phyloP scores from a whole-genome alignment of 2,329 filamentous ascomycete genomes.

The Xylariomycetidae sp. region DNA sequence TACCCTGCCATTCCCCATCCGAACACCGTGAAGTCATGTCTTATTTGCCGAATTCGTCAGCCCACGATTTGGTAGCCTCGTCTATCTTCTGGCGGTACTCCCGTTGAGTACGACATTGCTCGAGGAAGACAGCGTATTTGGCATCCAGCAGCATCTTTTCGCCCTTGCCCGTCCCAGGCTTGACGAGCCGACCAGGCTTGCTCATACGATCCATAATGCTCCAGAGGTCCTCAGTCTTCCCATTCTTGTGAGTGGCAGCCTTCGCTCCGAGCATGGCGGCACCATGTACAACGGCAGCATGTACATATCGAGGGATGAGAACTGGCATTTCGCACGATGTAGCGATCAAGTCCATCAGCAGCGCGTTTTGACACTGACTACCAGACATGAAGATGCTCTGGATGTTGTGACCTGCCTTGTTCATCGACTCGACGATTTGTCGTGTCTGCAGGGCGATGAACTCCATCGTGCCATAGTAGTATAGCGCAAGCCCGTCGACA shows the following conservation, averaged over 20 bases:
- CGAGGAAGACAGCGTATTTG: constrained; percentile 94
- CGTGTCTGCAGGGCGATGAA: constrained; percentile 96
- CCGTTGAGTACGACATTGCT: constrained; percentile 84
- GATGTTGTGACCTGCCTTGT: constrained; percentile 80
- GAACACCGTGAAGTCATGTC: no score
- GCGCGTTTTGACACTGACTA: constrained; percentile 91
- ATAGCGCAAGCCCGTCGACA: constrained; percentile 79
- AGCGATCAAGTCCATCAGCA: constrained; percentile 87
- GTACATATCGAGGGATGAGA: constrained; percentile 86
- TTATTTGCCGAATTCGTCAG: constrained; percentile 12
- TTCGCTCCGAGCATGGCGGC: constrained; percentile 97
- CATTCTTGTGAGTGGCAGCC: constrained; percentile 77
- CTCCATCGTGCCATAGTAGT: constrained; percentile 96
- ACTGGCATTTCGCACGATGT: constrained; percentile 91
- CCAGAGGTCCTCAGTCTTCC: constrained; percentile 85
- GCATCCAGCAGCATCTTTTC: constrained; percentile 78
- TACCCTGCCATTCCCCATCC: no score
- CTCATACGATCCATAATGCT: constrained; percentile 97
- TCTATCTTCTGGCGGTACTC: constrained; percentile 77
- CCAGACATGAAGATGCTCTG: constrained; percentile 98
- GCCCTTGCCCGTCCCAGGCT: constrained; percentile 64
- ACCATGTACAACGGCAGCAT: constrained; percentile 95
- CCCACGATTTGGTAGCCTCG: constrained; percentile 42
- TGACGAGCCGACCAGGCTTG: constrained; percentile 81
- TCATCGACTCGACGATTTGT: constrained; percentile 95